These are phyloP conservation scores for Citrullus amarus DNA, from an alignment of 306 rosid species.

Conservation along the genomic window DNA sequence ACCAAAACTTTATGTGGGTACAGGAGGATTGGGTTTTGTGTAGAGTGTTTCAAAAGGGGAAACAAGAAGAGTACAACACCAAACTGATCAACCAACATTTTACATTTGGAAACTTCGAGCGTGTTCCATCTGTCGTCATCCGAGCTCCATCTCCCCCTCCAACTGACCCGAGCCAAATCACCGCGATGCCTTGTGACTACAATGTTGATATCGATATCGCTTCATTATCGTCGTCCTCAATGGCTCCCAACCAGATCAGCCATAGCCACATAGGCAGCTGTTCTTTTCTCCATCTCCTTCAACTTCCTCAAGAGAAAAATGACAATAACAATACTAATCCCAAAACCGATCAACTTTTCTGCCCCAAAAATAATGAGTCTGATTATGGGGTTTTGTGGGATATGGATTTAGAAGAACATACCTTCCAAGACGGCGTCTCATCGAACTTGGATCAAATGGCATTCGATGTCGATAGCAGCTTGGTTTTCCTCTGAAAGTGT, in stretches of 20 bases:
- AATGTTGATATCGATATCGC: conserved; percentile 34
- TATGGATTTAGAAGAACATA: conserved; percentile 48
- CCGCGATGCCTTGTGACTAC: conserved; percentile 26
- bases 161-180: conserved; percentile 10
- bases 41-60: conserved; percentile 76
- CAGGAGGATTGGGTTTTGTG: conserved; percentile 99
- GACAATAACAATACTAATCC: not conserved
- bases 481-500: conserved; percentile 39
- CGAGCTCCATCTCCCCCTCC: conserved; percentile 32
- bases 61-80: conserved; percentile 35
- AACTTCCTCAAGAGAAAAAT: conserved; percentile 32
- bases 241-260: conserved; percentile 19
- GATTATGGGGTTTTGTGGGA: conserved; percentile 75
- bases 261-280: conserved; percentile 14
- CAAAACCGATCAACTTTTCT: conserved; percentile 18
- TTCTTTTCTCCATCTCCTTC: conserved; percentile 49
- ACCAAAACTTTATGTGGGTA: not conserved
- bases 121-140: conserved; percentile 15
- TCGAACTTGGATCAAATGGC: conserved; percentile 49
- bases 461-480: conserved; percentile 54
- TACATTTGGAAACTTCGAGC: conserved; percentile 22
- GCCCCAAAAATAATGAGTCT: conserved; percentile 36
- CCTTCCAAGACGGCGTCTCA: conserved; percentile 33
- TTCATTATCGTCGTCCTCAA: conserved; percentile 32
- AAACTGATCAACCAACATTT: conserved; percentile 29